These are phyloP conservation scores for Aspergillus tanneri DNA, from an alignment of 2,329 filamentous ascomycete genomes.

Conservation along the genomic window DNA sequence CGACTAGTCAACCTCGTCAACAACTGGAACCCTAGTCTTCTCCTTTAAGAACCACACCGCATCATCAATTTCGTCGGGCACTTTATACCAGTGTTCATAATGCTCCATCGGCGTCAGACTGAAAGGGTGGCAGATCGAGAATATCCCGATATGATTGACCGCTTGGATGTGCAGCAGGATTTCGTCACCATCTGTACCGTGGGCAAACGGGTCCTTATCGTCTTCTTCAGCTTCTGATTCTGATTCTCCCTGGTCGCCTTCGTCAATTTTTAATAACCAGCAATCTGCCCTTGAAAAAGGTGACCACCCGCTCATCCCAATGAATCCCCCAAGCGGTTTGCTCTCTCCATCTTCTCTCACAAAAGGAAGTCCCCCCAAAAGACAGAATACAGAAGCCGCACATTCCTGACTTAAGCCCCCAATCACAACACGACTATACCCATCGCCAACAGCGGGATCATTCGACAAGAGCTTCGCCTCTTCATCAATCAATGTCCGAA, in stretches of 20 bases:
- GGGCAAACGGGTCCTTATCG: conserved; percentile 23
- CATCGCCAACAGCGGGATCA: conserved; percentile 14
- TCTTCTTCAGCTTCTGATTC: conserved; percentile 15
- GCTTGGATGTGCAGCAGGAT: conserved; percentile 23
- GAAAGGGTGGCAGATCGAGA: conserved; percentile 21
- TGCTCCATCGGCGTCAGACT: conserved; percentile 42
- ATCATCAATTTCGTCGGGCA: conserved; percentile 52
- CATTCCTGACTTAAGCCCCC: conserved; percentile 57
- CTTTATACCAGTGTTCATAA: conserved; percentile 51
- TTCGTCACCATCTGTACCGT: conserved; percentile 13
- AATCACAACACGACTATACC: conserved; percentile 46
- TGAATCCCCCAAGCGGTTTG: conserved; percentile 40
- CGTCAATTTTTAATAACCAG: conserved; percentile 18
- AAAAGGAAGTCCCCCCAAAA: conserved; percentile 43
- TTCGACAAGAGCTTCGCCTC: conserved; percentile 31
- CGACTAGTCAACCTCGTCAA: too few relatives aligned
- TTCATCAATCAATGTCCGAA: conserved; percentile 35
- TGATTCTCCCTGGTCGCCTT: too few relatives aligned
- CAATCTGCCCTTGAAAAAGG: conserved; percentile 36
- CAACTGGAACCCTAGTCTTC: conserved; percentile 15
- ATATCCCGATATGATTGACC: conserved; percentile 35
- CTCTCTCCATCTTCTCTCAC: neutral
- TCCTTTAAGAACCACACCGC: conserved; percentile 37
- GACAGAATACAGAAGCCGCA: conserved; percentile 45
- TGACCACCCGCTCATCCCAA: conserved; percentile 52